phyloP scores from a whole-genome alignment of 163 green algal genomes.

The Scenedesmus sp. region DNA sequence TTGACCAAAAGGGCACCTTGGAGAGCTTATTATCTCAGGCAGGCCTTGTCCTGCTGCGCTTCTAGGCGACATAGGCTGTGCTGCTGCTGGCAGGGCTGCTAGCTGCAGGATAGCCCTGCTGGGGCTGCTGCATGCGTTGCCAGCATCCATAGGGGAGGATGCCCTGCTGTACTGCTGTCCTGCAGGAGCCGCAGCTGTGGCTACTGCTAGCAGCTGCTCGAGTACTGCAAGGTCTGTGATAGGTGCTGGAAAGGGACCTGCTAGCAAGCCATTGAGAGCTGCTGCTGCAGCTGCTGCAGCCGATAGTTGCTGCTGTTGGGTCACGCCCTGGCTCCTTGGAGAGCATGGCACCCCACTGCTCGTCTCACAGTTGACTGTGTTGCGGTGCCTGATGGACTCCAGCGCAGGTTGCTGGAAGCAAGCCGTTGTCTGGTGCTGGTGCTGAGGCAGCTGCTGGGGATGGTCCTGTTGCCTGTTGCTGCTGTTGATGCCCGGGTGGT shows the following conservation, averaged over 20 bases:
- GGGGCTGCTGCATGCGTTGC: background rate
- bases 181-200: background rate
- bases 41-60: background rate
- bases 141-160: background rate
- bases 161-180: background rate
- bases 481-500: no score
- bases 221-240: background rate
- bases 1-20: background rate
- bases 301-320: background rate
- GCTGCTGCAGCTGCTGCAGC: background rate
- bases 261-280: background rate
- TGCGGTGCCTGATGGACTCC: background rate
- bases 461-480: no score
- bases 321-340: background rate
- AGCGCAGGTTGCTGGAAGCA: no score
- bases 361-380: background rate
- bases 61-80: background rate
- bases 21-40: background rate
- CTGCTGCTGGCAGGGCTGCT: background rate
- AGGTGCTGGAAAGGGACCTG: background rate
- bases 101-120: background rate
- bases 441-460: no score
- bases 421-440: no score
- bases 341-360: background rate
- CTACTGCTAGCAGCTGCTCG: background rate